These are phyloP conservation scores for Neonectria neomacrospora DNA, from an alignment of 2,329 filamentous ascomycete species.

Conservation along the genomic window DNA sequence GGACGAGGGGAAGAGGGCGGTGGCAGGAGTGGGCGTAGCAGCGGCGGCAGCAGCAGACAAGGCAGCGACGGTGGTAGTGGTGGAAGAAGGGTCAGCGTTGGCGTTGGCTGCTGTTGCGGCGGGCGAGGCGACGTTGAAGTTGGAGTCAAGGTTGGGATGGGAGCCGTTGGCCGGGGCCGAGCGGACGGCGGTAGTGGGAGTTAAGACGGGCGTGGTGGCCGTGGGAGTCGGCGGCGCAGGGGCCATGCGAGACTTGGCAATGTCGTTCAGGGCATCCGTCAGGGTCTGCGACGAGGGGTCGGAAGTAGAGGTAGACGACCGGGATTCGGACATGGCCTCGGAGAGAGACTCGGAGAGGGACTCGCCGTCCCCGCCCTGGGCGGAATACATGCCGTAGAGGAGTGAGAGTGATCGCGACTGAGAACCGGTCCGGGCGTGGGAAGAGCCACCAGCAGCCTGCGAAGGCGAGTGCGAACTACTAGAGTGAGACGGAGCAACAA, in stretches of 20 bases:
- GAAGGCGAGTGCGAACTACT: background rate
- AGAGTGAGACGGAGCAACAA: conserved; percentile 47
- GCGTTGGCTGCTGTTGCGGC: conserved; percentile 23
- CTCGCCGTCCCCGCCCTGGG: conserved; percentile 52
- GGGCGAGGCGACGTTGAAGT: background rate
- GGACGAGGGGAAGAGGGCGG: conserved; percentile 50
- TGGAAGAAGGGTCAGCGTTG: conserved; percentile 11
- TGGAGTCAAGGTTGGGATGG: conserved; percentile 30
- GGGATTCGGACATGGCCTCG: conserved; percentile 4
- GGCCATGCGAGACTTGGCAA: conserved; percentile 56
- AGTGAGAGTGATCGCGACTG: conserved; percentile 24
- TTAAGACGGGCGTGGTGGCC: conserved; percentile 23
- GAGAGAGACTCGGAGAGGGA: conserved; percentile 41
- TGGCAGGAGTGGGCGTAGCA: conserved; percentile 28
- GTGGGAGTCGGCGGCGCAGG: conserved; percentile 34
- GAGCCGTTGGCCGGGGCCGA: conserved; percentile 26
- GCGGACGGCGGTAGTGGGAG: conserved; percentile 37
- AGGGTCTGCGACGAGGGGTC: conserved; percentile 68
- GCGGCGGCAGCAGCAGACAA: conserved; percentile 14
- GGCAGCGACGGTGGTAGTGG: background rate
- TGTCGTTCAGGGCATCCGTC: conserved; percentile 67
- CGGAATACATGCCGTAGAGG: conserved; percentile 64
- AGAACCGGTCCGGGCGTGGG: conserved; percentile 28
- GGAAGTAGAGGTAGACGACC: background rate
- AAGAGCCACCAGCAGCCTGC: background rate